Conservation (phyloP, 2,329 filamentous ascomycete genomes). For the Xylaria sp. region DNA sequence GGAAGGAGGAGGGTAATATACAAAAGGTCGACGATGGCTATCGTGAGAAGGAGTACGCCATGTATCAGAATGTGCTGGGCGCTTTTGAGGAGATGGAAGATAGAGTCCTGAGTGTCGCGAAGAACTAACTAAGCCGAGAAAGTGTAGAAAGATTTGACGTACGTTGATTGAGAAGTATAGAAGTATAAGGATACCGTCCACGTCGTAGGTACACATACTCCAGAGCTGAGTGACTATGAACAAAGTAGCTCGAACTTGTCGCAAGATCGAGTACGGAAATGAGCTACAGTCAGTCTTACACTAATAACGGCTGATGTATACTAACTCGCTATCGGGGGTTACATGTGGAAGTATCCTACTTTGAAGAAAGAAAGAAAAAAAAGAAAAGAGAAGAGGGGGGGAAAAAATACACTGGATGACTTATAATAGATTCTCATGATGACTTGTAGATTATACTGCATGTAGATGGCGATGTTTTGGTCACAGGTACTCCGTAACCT, state of each 20-base stretch:
- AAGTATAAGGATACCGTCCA: not conserved
- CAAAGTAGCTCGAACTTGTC: not conserved
- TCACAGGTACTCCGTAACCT: not conserved
- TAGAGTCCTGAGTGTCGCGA: slow-evolving; percentile 46
- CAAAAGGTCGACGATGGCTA: slow-evolving; percentile 87
- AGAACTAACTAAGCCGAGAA: slow-evolving; percentile 38
- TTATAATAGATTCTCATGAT: not conserved
- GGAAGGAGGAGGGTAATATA: slow-evolving; percentile 86
- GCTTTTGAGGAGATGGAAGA: slow-evolving; percentile 56
- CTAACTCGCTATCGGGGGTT: not conserved
- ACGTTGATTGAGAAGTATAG: not conserved
- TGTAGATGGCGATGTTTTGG: not conserved
- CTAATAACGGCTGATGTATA: not conserved
- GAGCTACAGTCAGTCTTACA: no score
- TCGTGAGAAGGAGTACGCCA: slow-evolving; percentile 75
- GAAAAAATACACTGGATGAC: not conserved
- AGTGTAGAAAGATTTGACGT: no score
- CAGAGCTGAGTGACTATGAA: not conserved
- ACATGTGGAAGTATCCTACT: not conserved
- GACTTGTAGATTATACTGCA: not conserved
- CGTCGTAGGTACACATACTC: not conserved
- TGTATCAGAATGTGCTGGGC: slow-evolving; percentile 79
- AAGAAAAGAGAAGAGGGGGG: no score
- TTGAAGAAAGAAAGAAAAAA: no score
- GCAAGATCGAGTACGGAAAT: not conserved